Base-by-base conservation (phyloP, 2,329 filamentous ascomycete species). In the Paecilomyces sp. region DNA sequence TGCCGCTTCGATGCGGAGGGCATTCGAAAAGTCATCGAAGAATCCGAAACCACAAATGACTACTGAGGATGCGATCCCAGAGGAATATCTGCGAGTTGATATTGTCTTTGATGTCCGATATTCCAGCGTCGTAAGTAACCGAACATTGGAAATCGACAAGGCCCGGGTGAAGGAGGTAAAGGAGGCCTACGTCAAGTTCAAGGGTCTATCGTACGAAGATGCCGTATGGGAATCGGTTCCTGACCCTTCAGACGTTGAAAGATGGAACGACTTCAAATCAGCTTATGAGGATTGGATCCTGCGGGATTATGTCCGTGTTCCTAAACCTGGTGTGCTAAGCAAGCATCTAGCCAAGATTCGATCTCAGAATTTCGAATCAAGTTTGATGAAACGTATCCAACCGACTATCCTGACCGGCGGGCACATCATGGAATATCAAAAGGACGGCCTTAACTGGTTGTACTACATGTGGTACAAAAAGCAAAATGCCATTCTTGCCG, bases 391-490 rank as follows among this genome's bases (percentile, higher is more conserved):
- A 63, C 80, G 86, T 41, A 76, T 80, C 13, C 93, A 97, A 68
- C 94, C 94, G 0, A 77, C 82, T 0, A 86, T 86, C 13, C 80
- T 97, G 7, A 84, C 84, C 33, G 87, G 90, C 36, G 92, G 92
- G 25, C 85, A 92, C 64, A 79, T 97, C 60, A 97, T 97, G 92
- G 85, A 86, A 34, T 97, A 99, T 68, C 94, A 99, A 72, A 77
- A 95, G 53, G 90, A 97, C 61, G 94, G 94, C 22, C 80, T 97
- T 57, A 97, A 97, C 68, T 99, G 94, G 92, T 83, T 99, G 2
- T 88, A 96, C 61, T 92, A 90, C 72, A 94, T 94, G 70, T 97
- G 91, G 80, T 89, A 92, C 67, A 81, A 84, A 56, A 82, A 87
- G 65, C 87, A 90, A 69, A 97, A 94, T 68, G 89, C 92, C 30